Conservation (phyloP, 116 monocot genomes). For the Iris pallida region DNA sequence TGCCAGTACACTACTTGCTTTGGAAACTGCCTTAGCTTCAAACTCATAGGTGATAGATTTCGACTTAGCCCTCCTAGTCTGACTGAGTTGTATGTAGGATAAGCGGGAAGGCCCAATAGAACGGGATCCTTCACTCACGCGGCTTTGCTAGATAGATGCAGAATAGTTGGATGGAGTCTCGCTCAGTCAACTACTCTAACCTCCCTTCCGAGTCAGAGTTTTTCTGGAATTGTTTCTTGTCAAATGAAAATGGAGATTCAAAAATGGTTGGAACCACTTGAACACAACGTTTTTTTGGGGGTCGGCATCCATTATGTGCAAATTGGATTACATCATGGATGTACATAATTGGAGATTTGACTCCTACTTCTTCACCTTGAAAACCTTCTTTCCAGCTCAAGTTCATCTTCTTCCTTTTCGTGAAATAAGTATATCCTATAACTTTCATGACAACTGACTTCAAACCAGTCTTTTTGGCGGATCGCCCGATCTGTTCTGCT, state of each 20-base stretch:
- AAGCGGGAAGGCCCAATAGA: too few relatives aligned
- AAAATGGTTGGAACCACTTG: constrained; percentile 11
- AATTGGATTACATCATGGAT: constrained; percentile 33
- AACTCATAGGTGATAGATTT: too few relatives aligned
- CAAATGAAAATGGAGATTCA: neutral
- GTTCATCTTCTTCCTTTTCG: constrained; percentile 16
- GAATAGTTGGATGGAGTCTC: neutral
- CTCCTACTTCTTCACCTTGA: constrained; percentile 21
- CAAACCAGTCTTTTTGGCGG: constrained; percentile 10
- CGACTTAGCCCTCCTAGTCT: too few relatives aligned
- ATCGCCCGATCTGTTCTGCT: constrained; percentile 8
- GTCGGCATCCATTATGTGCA: constrained; percentile 30
- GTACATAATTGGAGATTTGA: constrained; percentile 14
- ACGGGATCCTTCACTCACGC: too few relatives aligned
- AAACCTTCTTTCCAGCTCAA: constrained; percentile 24
- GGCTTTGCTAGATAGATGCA: too few relatives aligned
- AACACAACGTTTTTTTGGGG: constrained; percentile 20
- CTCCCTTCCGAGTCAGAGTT: neutral
- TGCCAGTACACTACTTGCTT: too few relatives aligned
- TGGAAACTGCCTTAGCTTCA: too few relatives aligned
- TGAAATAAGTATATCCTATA: constrained; percentile 9
- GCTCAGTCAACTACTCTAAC: constrained; percentile 2
- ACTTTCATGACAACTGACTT: constrained; percentile 10
- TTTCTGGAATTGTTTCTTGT: neutral
- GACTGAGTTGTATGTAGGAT: too few relatives aligned